phyloP scores from a whole-genome alignment of 805 yeast species.

The Starmerella riodocensis region DNA sequence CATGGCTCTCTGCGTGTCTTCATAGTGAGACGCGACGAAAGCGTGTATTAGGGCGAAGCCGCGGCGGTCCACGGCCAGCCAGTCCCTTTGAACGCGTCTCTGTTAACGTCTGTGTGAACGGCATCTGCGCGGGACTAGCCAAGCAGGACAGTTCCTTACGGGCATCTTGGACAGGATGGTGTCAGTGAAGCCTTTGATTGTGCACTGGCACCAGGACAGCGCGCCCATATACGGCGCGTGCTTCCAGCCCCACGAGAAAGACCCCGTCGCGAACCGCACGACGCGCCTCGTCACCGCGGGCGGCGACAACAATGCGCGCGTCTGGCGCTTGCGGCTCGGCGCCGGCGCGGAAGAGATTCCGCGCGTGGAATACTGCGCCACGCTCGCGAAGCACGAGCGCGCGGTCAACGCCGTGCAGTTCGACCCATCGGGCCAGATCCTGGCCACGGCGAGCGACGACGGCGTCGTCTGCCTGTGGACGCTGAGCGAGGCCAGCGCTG shows the following conservation, averaged over 20 bases:
- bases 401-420: constrained; percentile 89
- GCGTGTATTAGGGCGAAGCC: too few relatives aligned
- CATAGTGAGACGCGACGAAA: too few relatives aligned
- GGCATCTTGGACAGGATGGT: too few relatives aligned
- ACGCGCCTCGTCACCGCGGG: constrained; percentile 74
- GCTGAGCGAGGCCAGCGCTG: constrained; percentile 26
- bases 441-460: constrained; percentile 94
- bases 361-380: constrained; percentile 58
- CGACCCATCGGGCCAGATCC: constrained; percentile 48
- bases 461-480: constrained; percentile 80
- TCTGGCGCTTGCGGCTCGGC: constrained; percentile 26
- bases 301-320: constrained; percentile 80
- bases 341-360: constrained; percentile 19
- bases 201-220: constrained; percentile 34
- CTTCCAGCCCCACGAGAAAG: constrained; percentile 25
- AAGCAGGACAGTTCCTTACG: too few relatives aligned
- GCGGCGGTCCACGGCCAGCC: too few relatives aligned
- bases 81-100: too few relatives aligned
- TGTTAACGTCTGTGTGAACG: too few relatives aligned
- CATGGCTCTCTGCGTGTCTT: too few relatives aligned
- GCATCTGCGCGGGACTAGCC: too few relatives aligned
- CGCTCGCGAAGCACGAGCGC: constrained; percentile 77
- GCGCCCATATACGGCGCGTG: constrained; percentile 32
- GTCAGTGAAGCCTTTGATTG: constrained; percentile 29
- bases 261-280: constrained; percentile 13